Conservation (phyloP, 139 green algal species). For the Picochlorum costavermella region DNA sequence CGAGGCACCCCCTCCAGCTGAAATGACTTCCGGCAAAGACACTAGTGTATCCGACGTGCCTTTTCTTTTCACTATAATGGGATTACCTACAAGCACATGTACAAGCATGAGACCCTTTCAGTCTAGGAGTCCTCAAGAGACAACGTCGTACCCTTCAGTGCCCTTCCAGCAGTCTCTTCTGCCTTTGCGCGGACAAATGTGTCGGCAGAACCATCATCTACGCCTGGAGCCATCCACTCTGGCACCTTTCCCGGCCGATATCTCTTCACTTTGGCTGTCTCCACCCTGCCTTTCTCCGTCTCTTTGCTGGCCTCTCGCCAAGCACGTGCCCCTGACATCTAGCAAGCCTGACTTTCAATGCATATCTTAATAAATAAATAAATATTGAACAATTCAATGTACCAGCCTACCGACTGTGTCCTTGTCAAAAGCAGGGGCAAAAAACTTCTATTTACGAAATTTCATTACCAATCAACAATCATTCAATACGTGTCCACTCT, state of each 20-base stretch:
- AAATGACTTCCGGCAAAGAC: too few relatives aligned
- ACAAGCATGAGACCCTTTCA: not conserved
- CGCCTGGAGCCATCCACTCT: constrained; percentile 59
- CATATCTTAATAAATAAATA: too few relatives aligned
- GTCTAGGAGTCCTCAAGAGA: not conserved
- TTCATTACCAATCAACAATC: too few relatives aligned
- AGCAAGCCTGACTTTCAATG: not conserved
- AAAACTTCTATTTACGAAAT: too few relatives aligned
- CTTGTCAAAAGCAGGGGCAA: too few relatives aligned
- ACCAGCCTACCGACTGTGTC: too few relatives aligned
- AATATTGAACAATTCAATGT: too few relatives aligned
- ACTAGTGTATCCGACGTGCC: constrained; percentile 30
- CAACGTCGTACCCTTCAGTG: not conserved
- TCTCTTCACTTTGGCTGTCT: constrained; percentile 58
- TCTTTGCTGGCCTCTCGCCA: constrained; percentile 33
- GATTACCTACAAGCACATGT: constrained; percentile 29
- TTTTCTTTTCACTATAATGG: constrained; percentile 53
- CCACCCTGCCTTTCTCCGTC: constrained; percentile 60
- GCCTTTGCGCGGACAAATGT: not conserved
- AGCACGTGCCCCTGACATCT: constrained; percentile 13
- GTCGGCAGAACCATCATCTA: constrained; percentile 8
- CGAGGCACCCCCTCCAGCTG: not conserved
- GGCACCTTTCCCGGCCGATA: constrained; percentile 82
- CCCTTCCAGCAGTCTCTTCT: not conserved
- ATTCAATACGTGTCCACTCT: too few relatives aligned